Conservation (phyloP, 345 rosid genomes). For the Hibiscus syriacus region DNA sequence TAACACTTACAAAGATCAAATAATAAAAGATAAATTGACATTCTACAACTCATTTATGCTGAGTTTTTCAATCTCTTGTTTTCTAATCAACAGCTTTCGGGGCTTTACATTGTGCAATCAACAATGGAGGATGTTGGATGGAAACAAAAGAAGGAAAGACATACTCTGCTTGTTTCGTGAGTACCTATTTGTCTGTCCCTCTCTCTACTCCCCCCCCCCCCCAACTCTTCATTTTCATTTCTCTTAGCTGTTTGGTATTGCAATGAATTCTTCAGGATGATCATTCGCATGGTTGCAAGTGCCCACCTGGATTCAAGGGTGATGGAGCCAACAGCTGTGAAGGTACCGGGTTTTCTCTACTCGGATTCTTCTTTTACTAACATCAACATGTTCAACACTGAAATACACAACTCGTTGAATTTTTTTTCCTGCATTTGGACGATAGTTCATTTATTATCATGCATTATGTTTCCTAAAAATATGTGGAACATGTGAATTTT, state of each 20-base stretch:
- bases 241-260: background rate
- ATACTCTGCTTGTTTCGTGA: slow-evolving; percentile 74
- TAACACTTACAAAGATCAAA: background rate
- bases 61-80: slow-evolving; percentile 4
- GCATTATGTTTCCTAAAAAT: background rate
- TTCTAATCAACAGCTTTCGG: slow-evolving; percentile 59
- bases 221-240: background rate
- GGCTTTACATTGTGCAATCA: slow-evolving; percentile 62
- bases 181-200: slow-evolving; percentile 20
- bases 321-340: slow-evolving; percentile 74
- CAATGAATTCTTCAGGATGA: slow-evolving; percentile 43
- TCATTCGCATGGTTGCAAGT: slow-evolving; percentile 59
- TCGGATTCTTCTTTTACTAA: background rate
- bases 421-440: background rate
- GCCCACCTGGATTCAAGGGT: slow-evolving; percentile 84
- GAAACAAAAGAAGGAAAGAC: slow-evolving; percentile 47
- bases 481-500: background rate
- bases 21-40: background rate
- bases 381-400: background rate
- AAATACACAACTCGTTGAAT: background rate
- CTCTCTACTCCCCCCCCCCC: background rate
- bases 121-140: slow-evolving; percentile 94
- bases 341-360: slow-evolving; percentile 36
- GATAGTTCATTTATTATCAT: background rate
- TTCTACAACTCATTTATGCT: background rate